Percentiles rank a stretch among this genome's conserved stretches.
Conservation (phyloP, 495 filamentous ascomycete genomes). For the Wilcoxina mikolae region DNA sequence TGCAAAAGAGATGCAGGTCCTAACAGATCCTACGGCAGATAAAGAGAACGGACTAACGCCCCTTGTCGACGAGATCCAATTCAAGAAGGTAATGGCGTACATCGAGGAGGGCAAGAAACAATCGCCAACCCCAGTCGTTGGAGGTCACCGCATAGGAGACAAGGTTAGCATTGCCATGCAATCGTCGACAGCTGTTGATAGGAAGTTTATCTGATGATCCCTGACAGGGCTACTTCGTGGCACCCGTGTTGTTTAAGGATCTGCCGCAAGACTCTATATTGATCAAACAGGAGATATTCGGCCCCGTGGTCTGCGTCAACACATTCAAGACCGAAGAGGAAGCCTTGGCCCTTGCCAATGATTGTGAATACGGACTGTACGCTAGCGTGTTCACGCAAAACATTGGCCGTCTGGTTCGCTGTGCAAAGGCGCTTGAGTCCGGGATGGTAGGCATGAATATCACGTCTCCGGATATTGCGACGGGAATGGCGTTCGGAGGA, state of each 20-base stretch:
- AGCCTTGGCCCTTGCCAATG: slow-evolving; percentile 63
- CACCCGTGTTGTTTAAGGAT: slow-evolving; percentile 59
- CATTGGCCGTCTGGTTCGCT: slow-evolving; percentile 55
- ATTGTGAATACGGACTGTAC: slow-evolving; percentile 66
- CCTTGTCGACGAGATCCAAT: slow-evolving; percentile 20
- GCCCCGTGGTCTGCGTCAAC: slow-evolving; percentile 61
- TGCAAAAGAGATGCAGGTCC: slow-evolving; percentile 40
- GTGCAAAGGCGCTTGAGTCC: slow-evolving; percentile 60
- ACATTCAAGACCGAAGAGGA: slow-evolving; percentile 55
- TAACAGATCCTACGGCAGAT: slow-evolving; percentile 48
- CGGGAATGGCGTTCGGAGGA: slow-evolving; percentile 31
- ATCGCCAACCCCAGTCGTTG: not conserved
- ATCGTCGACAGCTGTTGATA: not conserved
- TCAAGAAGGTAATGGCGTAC: slow-evolving; percentile 1
- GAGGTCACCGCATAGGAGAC: slow-evolving; percentile 11
- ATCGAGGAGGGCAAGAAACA: slow-evolving; percentile 9
- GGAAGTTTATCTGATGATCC: not conserved
- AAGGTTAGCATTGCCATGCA: slow-evolving; percentile 8
- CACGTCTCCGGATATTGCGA: slow-evolving; percentile 34
- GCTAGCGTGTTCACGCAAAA: slow-evolving; percentile 78
- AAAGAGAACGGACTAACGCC: slow-evolving; percentile 57
- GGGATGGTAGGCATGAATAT: slow-evolving; percentile 38
- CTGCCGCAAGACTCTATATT: slow-evolving; percentile 59
- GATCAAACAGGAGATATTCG: slow-evolving; percentile 65
- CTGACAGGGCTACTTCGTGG: slow-evolving; percentile 47